Evolutionary conservation across 345 rosid genomes (phyloP), one percentile per base, ranked within the genome.

Genomic region (Salix suchowensis): DNA sequence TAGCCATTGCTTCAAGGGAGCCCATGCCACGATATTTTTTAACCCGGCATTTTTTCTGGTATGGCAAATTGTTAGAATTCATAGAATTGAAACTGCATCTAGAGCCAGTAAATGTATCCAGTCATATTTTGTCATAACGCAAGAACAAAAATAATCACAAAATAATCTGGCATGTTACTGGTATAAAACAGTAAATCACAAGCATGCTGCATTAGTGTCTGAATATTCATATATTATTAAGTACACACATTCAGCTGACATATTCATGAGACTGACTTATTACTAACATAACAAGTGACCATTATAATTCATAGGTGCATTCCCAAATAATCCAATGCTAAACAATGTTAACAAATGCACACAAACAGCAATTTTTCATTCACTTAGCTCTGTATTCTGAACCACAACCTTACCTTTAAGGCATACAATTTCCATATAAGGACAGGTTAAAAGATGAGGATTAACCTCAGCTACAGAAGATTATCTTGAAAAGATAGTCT

Each of bases 21-120:
- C 99, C 99, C 99, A 96, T 93, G 67, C 99, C 99, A 32, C 97
- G 93, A 75, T 90, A 96, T 74, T 87, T 92, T 84, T 95, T 93
- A 18, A 91, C 70, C 74, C 87, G 83, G 39, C 40, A 71, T 52
- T 96, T 93, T 68, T 93, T 75, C 99, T 93, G 79, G 30, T 26
- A 78, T 46, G 14, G 46, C 13, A 76, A 42, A 28, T 71, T 40
- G 32, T 71, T 71, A 21, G 54, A 54, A 69, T 12, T 36, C 70
- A 80, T 23, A 40, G 4, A 70, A 50, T 26, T 19, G 34, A 68
- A 34, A 14, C 62, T 7, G 40, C 46, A 67, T 40, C 28, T 13
- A 21, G 48, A 4, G 9, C 37, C 74, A 61, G 21, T 39, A 21
- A 2, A 58, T 6, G 18, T 12, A 68, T 67, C 71, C 6, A 28